Base-by-base conservation (phyloP, 2,329 filamentous ascomycete genomes). In the Trichoderma atrobrunneum region DNA sequence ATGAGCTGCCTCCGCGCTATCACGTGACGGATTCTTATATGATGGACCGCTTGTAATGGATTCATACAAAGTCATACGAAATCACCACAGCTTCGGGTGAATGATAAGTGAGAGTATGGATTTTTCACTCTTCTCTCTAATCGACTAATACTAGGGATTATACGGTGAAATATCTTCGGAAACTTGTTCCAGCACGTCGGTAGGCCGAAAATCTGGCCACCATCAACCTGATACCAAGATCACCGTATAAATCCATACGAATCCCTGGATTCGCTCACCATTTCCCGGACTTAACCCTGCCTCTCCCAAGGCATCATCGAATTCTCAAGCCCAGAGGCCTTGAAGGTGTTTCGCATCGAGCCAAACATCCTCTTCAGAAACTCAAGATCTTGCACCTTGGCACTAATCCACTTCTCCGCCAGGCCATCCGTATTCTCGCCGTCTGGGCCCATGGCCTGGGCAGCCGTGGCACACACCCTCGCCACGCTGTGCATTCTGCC, bases 401-500 rank as follows among this genome's bases (percentile, higher is more conserved):
- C 71, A 5, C 68, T 18, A 24, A 78, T 68, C 80, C 79, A 81
- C 7, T 67, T 60, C 6, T 76, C 69, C 12, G 73, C 74, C 24
- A 63, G 24, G 51, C 74, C 71, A 7, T 54, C 43, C 32, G 43
- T 36, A 11, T 32, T 43, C 69, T 80, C 78, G n/a, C 74, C 72
- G 1, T 72, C 72, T 3, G 73, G 75, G 0, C 77, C 77, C 11
- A 76, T 75, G 36, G 72, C 66, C 51, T 78, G 78, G 0, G 76
- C 73, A n/a, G 80, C 74, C 18, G 78, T 71, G 1, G 75, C 77
- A 71, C 77, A 80, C 18, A 80, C 61, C 7, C 74, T 73, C 11
- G 77, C 76, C 18, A 77, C 77, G 21, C 74, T 73, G 24, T 72
- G 70, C 56, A 81, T 73, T 28, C 80, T 76, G 2, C 73, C 71